Conservation (phyloP, 2,329 filamentous ascomycete genomes). For the Raffaelea ambrosiae region DNA sequence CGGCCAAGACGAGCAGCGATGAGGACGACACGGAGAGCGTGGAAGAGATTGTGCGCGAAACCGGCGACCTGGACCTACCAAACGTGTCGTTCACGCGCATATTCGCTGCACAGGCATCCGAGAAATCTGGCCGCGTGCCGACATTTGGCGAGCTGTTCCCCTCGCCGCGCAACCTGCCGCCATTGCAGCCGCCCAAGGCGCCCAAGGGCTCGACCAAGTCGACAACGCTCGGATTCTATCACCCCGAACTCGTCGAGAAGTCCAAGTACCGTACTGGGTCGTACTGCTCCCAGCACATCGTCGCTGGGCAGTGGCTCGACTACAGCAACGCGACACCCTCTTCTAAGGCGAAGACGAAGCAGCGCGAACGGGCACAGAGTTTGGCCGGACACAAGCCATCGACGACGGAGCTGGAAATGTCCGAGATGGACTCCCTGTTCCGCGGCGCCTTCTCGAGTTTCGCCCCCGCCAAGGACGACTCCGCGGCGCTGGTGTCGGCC, state of each 20-base stretch:
- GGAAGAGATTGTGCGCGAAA: constrained; percentile 39
- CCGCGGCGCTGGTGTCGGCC: constrained; percentile 60
- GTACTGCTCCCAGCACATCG: constrained; percentile 59
- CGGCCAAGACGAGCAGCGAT: constrained; percentile 12
- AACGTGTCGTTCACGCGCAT: constrained; percentile 60
- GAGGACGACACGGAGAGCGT: constrained; percentile 31
- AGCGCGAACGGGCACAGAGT: constrained; percentile 64
- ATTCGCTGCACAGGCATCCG: constrained; percentile 35
- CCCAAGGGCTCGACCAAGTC: constrained; percentile 62
- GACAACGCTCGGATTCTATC: constrained; percentile 26
- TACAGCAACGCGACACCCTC: constrained; percentile 55
- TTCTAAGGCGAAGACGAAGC: constrained; percentile 49
- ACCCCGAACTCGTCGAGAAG: constrained; percentile 37
- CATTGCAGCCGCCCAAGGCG: constrained; percentile 63
- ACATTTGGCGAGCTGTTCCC: constrained; percentile 69
- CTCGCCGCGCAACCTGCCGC: constrained; percentile 55
- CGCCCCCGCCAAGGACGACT: constrained; percentile 66
- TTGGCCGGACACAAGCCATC: constrained; percentile 51
- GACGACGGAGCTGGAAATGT: constrained; percentile 46
- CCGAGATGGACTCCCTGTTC: constrained; percentile 67
- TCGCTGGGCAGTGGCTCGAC: constrained; percentile 62
- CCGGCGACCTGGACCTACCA: constrained; percentile 7
- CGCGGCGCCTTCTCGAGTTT: constrained; percentile 73
- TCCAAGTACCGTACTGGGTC: constrained; percentile 44
- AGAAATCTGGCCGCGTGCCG: constrained; percentile 42